phyloP scores from a whole-genome alignment of 768 basidiomycete species.

The Kwoniella heveanensis region DNA sequence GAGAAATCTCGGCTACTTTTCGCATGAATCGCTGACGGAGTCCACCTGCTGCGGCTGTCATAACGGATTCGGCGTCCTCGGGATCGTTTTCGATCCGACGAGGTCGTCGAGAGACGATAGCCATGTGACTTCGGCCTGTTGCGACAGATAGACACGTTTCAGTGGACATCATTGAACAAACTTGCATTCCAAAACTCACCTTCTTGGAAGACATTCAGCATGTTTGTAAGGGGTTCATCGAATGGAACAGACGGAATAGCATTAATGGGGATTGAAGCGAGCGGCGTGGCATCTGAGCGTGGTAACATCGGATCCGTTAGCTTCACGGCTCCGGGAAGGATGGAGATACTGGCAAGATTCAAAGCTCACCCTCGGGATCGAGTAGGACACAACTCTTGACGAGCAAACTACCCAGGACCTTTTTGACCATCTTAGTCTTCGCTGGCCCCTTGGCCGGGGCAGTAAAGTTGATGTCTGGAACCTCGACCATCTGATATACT shows the following conservation, averaged over 20 bases:
- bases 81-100: conserved; percentile 58
- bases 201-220: conserved; percentile 86
- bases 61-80: conserved; percentile 59
- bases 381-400: conserved; percentile 84
- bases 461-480: conserved; percentile 58
- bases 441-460: conserved; percentile 25
- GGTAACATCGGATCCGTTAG: neutral
- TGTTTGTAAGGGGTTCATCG: conserved; percentile 79
- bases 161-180: neutral
- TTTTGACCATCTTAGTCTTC: conserved; percentile 64
- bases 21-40: conserved; percentile 75
- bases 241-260: conserved; percentile 83
- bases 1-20: conserved; percentile 65
- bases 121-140: conserved; percentile 77
- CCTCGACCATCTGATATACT: conserved; percentile 66
- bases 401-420: conserved; percentile 80
- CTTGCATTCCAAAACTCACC: conserved; percentile 53
- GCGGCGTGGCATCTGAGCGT: conserved; percentile 70
- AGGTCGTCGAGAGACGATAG: conserved; percentile 74
- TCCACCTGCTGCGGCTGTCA: conserved; percentile 77
- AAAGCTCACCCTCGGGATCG: conserved; percentile 70
- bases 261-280: conserved; percentile 80
- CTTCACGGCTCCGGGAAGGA: no score
- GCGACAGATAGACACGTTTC: neutral
- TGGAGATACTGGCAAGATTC: no score